phyloP scores from a whole-genome alignment of 495 filamentous ascomycete genomes.

The Bacidia rubella region DNA sequence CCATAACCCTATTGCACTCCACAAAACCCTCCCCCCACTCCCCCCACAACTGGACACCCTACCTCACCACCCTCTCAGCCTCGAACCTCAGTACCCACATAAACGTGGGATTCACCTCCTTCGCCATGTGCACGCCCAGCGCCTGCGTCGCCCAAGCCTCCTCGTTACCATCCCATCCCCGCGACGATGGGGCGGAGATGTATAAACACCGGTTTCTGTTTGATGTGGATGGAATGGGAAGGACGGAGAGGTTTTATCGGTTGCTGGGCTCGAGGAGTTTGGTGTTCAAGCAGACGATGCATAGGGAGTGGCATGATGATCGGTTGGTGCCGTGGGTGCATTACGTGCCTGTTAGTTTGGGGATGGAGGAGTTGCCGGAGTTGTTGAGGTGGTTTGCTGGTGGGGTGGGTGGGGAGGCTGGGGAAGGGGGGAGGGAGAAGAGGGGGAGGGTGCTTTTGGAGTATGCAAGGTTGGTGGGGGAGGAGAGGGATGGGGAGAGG shows the following conservation, averaged over 20 bases:
- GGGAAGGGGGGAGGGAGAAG: not conserved
- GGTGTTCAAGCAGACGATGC: constrained; percentile 34
- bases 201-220: constrained; percentile 24
- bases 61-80: not conserved
- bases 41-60: not conserved
- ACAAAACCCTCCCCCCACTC: not conserved
- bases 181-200: constrained; percentile 13
- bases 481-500: constrained; percentile 29
- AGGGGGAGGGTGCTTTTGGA: constrained; percentile 27
- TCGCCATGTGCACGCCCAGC: constrained; percentile 11
- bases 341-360: constrained; percentile 35
- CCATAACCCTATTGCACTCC: constrained; percentile 7
- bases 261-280: constrained; percentile 30
- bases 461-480: constrained; percentile 29
- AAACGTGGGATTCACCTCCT: constrained; percentile 13
- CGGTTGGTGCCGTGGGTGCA: constrained; percentile 41
- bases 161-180: constrained; percentile 14
- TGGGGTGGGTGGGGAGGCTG: constrained; percentile 17
- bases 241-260: constrained; percentile 36
- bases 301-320: constrained; percentile 47
- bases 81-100: constrained; percentile 4
- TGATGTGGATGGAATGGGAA: constrained; percentile 44
- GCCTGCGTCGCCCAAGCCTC: constrained; percentile 5
- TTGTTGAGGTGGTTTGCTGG: constrained; percentile 26
- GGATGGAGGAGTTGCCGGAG: constrained; percentile 34